Evolutionary conservation across 2,329 filamentous ascomycete species (phyloP), one percentile per base, ranked within the genome.

Genomic region (Paecilomyces variotii): DNA sequence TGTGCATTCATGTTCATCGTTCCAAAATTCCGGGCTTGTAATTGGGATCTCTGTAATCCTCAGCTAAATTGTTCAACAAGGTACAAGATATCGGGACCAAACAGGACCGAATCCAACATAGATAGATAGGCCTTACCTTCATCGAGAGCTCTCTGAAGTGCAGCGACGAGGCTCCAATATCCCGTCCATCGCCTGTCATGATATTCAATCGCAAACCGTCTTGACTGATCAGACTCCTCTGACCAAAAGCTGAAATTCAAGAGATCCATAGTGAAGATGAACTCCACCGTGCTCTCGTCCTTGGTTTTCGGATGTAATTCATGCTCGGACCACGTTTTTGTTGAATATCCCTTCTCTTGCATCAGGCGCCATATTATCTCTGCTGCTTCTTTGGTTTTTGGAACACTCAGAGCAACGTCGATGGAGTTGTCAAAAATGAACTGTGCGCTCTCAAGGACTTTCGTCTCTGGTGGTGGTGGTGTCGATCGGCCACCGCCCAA

Each of bases 241-340:
- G 90, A 95, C 94, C 94, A 99, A 73, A 99, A 99, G 25, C 88
- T 95, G 71, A 97, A 99, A 72, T 99, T 99, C 55, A 99, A 78
- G 28, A 99, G 74, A 72, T 99, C 94, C 91, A 99, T 96, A 24
- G 90, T 91, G 72, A 99, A 97, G 67, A 99, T 93, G 71, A 99
- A 97, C 62, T 90, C 87, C 25, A 96, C 85, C 0, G 91, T 92
- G 55, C 76, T 82, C 68, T 90, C 89, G 69, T 95, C 87, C 69
- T 91, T 91, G 50, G 83, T 68, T 72, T 92, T 89, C 1, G 94
- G 94, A 68, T 99, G 94, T 45, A 99, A 79, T 70, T 94, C 89
- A 73, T 97, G 91, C 67, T 88, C 83, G 12, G 89, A 85, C 94
- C 94, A 99, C 7, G 86, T 88, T 61, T 89, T 84, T 0, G 90